Evolutionary conservation across 1,284 basidiomycete genomes (phyloP).

Genomic region (Tilletia indica): DNA sequence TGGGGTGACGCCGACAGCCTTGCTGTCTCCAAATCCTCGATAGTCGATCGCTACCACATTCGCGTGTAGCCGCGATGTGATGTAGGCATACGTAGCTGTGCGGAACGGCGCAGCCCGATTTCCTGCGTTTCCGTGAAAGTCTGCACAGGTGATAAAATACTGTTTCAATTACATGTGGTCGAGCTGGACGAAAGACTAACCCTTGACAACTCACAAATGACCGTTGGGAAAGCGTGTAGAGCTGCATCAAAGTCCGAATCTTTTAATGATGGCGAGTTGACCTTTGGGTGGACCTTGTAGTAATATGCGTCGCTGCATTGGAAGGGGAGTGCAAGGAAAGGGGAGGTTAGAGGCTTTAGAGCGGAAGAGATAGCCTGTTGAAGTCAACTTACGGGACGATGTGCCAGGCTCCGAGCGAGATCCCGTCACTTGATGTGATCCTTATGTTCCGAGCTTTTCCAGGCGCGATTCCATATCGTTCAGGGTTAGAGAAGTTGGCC

Average conservation of each 20-base stretch:
- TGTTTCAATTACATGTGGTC: background rate
- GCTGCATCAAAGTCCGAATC: slow-evolving; percentile 31
- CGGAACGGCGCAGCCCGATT: slow-evolving; percentile 70
- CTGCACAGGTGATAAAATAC: background rate
- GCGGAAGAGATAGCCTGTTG: background rate
- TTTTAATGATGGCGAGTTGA: background rate
- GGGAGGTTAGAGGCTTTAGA: too few relatives aligned
- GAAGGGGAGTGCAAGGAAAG: background rate
- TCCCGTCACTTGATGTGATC: slow-evolving; percentile 72
- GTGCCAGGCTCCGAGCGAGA: slow-evolving; percentile 84
- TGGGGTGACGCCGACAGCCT: slow-evolving; percentile 63
- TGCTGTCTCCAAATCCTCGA: slow-evolving; percentile 86
- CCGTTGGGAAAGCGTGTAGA: slow-evolving; percentile 58
- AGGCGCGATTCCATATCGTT: slow-evolving; percentile 60
- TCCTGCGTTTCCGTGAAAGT: slow-evolving; percentile 85
- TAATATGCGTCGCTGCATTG: slow-evolving; percentile 13
- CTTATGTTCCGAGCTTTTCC: slow-evolving; percentile 74
- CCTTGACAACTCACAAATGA: slow-evolving; percentile 62
- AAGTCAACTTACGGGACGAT: slow-evolving; percentile 62
- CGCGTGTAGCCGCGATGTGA: slow-evolving; percentile 66
- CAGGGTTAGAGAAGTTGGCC: slow-evolving; percentile 27
- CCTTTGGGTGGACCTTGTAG: background rate
- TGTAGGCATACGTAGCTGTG: slow-evolving; percentile 65
- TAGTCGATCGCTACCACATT: slow-evolving; percentile 86
- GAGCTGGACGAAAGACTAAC: background rate